phyloP scores from a whole-genome alignment of 2,329 filamentous ascomycete genomes.

The Hymenoscyphus fraxineus region DNA sequence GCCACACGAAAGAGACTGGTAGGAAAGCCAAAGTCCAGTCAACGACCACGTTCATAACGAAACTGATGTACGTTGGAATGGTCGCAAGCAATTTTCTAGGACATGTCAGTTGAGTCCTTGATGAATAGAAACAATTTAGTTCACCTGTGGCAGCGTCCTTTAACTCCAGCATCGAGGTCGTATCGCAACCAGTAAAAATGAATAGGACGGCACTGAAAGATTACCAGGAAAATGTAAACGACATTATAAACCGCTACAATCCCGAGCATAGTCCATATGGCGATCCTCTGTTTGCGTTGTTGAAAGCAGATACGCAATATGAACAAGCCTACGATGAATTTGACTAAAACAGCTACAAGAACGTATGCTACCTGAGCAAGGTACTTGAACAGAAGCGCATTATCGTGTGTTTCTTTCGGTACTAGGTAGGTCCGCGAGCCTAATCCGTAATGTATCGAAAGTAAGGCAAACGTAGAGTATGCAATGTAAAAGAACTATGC shows the following conservation, averaged over 20 bases:
- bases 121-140: no score
- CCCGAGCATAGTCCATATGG: constrained; percentile 33
- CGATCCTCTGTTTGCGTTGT: constrained; percentile 31
- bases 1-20: constrained; percentile 38
- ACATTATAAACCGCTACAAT: constrained; percentile 34
- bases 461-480: constrained; percentile 15
- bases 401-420: constrained; percentile 10
- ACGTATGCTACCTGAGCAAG: constrained; percentile 36
- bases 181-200: constrained; percentile 36
- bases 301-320: constrained; percentile 29
- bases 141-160: constrained; percentile 30
- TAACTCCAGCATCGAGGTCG: constrained; percentile 16
- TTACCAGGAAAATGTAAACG: constrained; percentile 36
- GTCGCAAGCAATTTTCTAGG: constrained; percentile 21
- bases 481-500: constrained; percentile 15
- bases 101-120: no score
- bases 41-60: constrained; percentile 37
- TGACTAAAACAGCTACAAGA: constrained; percentile 35
- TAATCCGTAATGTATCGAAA: constrained; percentile 18
- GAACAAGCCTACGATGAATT: constrained; percentile 37
- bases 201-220: constrained; percentile 37
- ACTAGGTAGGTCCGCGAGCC: constrained; percentile 17
- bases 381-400: constrained; percentile 27
- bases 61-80: constrained; percentile 36
- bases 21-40: constrained; percentile 39